Evolutionary conservation across 495 filamentous ascomycete species (phyloP), one percentile per base, ranked within the genome.

Genomic region (Neurospora sp.): DNA sequence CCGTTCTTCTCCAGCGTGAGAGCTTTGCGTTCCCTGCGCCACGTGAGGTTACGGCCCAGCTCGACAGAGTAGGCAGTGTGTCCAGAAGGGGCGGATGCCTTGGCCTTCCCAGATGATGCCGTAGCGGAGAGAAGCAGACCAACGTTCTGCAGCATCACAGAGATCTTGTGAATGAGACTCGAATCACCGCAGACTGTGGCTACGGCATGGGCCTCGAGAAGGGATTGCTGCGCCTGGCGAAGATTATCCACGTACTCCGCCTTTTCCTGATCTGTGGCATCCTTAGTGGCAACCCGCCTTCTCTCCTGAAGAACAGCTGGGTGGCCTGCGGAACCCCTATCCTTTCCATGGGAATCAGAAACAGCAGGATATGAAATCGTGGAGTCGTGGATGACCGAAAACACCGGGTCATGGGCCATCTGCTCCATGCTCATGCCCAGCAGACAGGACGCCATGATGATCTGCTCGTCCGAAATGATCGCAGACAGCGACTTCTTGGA

Each of bases 321-420:
- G 54, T 66, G 27, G 3, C 54, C 54, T 4, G 2, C 27, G 1
- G 80, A 78, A 70, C 46, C 62, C 23, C 75, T 72, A 59, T 77
- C 78, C 69, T 76, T 79, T 39, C 78, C 78, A 12, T 66, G 62
- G n/a, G 71, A 39, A 59, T 71, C 80, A 23, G 77, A 78, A 40
- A 94, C 83, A 4, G 92, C 89, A 10, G 94, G 93, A 73, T 94
- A 88, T 0, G 92, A 94, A 40, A 96, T 91, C 5, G 93, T 97
- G 7, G 96, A 98, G 74, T 99, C 96, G 9, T 93, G 92, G 35
- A 99, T 85, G 20, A 94, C 90, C 46, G 92, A 96, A 79, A 94
- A 97, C 2, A 94, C 91, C 11, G 94, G 91, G 82, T 98, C 93
- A 4, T 87, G 84, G 16, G 88, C 85, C 82, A 99, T 90, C 70